These are phyloP conservation scores for Triglochin maritima DNA, from an alignment of 106 monocot genomes.

Conservation along the genomic window DNA sequence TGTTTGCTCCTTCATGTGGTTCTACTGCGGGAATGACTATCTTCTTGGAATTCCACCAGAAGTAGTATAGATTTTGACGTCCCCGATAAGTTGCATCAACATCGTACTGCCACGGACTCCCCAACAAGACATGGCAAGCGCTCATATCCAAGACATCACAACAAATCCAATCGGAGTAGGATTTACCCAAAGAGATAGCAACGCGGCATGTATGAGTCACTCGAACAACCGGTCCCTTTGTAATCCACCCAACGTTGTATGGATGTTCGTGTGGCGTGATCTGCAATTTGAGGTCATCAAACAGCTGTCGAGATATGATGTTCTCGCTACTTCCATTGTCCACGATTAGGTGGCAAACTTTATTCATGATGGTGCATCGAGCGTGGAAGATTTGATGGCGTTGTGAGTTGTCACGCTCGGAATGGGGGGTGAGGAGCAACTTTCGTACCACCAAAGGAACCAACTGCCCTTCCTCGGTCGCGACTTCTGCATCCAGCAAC, in stretches of 20 bases:
- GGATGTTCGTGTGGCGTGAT: neutral
- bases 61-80: neutral
- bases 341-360: neutral
- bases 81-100: neutral
- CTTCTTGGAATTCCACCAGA: neutral
- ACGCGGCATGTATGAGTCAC: neutral
- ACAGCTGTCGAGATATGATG: neutral
- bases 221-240: neutral
- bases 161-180: neutral
- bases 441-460: neutral
- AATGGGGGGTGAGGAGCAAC: neutral
- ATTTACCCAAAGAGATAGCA: neutral
- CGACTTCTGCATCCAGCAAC: neutral
- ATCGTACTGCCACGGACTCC: constrained; percentile 4
- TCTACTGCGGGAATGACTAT: neutral
- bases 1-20: neutral
- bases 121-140: constrained; percentile 1
- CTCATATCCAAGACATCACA: constrained; percentile 1
- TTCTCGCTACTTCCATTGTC: constrained; percentile 10
- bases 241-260: constrained; percentile 1
- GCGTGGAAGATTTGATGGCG: neutral
- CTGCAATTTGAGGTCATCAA: neutral
- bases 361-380: neutral
- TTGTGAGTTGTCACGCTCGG: neutral
- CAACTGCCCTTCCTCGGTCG: neutral